Percentiles rank a stretch among this genome's conserved stretches.
Evolutionary conservation across 495 filamentous ascomycete genomes (phyloP).

Genomic region (Talaromyces thailandensis): DNA sequence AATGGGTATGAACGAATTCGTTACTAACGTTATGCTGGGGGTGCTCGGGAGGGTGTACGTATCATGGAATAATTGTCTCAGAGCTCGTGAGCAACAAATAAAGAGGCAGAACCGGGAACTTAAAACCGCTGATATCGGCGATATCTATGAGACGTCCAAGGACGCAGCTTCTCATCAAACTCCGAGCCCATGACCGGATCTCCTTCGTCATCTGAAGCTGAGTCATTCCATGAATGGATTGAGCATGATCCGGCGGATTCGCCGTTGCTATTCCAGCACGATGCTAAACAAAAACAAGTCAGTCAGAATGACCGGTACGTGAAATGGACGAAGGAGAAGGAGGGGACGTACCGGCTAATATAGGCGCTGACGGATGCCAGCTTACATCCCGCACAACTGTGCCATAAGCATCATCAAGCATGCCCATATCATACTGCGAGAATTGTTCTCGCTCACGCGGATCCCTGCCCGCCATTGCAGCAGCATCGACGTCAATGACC

Average conservation of each 20-base stretch:
- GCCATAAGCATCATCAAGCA: slow-evolving; percentile 44
- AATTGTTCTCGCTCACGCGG: neutral
- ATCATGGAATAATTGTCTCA: neutral
- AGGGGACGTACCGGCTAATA: slow-evolving; percentile 65
- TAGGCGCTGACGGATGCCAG: slow-evolving; percentile 88
- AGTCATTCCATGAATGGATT: slow-evolving; percentile 67
- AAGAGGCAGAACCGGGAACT: neutral
- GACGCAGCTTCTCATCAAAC: slow-evolving; percentile 46
- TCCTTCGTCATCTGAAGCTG: slow-evolving; percentile 52
- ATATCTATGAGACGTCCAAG: neutral
- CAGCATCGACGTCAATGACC: slow-evolving; percentile 64
- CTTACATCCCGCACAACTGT: slow-evolving; percentile 87
- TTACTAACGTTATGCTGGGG: neutral
- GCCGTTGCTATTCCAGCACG: slow-evolving; percentile 69
- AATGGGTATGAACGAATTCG: neutral
- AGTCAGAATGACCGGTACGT: no score
- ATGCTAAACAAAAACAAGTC: slow-evolving; percentile 42
- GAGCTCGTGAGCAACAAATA: neutral
- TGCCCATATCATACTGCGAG: slow-evolving; percentile 13
- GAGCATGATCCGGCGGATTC: slow-evolving; percentile 64
- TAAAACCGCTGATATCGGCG: neutral
- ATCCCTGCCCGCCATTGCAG: slow-evolving; percentile 34
- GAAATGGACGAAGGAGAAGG: slow-evolving; percentile 2
- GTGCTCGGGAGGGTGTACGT: neutral
- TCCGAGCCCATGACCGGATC: slow-evolving; percentile 49